Percentiles rank a stretch among this genome's conserved stretches.
These are phyloP conservation scores for Adansonia gregorii DNA, from an alignment of 441 rosid species.

Conservation along the genomic window DNA sequence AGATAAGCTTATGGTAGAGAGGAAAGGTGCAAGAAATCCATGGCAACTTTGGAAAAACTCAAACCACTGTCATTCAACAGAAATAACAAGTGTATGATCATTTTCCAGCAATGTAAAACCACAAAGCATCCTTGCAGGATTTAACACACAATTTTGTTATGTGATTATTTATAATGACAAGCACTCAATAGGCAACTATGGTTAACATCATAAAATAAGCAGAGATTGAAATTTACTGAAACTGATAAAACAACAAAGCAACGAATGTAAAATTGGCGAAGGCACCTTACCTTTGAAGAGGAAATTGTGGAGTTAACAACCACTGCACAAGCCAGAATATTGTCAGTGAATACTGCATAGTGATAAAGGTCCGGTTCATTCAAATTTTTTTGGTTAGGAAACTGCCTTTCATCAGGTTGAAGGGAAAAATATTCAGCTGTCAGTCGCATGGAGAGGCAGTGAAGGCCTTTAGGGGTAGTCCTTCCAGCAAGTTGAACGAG, in stretches of 20 bases:
- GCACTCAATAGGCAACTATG: slow-evolving; percentile 10
- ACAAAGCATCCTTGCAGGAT: slow-evolving; percentile 8
- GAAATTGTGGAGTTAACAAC: slow-evolving; percentile 84
- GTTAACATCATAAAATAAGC: slow-evolving; percentile 12
- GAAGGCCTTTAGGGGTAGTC: slow-evolving; percentile 90
- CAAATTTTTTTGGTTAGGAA: slow-evolving; percentile 61
- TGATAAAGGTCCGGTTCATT: slow-evolving; percentile 63
- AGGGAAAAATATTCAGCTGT: slow-evolving; percentile 79
- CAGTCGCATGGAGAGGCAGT: slow-evolving; percentile 88
- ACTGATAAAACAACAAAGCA: neutral
- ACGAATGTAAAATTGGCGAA: neutral
- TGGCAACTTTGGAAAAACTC: neutral
- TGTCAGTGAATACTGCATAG: slow-evolving; percentile 87
- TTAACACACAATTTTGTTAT: neutral
- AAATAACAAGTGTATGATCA: slow-evolving; percentile 13
- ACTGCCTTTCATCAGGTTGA: slow-evolving; percentile 67
- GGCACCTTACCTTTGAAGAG: slow-evolving; percentile 63
- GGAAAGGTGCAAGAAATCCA: slow-evolving; percentile 12
- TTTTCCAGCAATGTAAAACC: neutral
- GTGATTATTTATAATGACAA: neutral
- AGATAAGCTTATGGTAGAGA: slow-evolving; percentile 5
- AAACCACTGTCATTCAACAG: neutral
- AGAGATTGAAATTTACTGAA: neutral
- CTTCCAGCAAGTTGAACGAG: slow-evolving; percentile 83
- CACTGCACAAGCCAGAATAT: slow-evolving; percentile 80